Base-by-base conservation (phyloP, 495 filamentous ascomycete species). In the Friedmanniomyces simplex region DNA sequence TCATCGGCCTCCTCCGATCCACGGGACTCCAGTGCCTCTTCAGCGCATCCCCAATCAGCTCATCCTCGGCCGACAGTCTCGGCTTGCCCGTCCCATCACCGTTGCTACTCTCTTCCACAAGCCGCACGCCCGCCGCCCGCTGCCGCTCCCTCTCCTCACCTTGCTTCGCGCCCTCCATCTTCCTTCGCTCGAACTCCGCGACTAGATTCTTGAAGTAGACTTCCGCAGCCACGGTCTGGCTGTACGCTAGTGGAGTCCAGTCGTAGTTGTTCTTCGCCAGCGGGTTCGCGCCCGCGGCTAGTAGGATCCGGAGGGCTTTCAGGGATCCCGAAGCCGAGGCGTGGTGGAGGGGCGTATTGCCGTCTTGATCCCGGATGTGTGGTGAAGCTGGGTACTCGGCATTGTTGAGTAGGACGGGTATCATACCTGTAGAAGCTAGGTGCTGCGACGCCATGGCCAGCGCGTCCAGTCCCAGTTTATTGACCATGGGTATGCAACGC, bases 271-370 rank as follows among this genome's bases (percentile, higher is more conserved):
- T 94, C 63, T 68, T 75, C 46, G 75, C 80, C 48, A 79, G 73
- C 0, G 82, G 76, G 55, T 82, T 78, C 46, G 87, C 85, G 12
- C 87, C 87, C 12, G 77, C 77, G 2, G 80, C 78, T 22, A 93
- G 73, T 22, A 94, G 70, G 22, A 85, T 82, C 42, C 88, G 77
- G 50, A 91, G 69, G 2, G 86, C 82, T 57, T 87, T 82, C 37
- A 89, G 69, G 62, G 88, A 80, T 14, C 88, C 88, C 63, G 85
- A 75, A 4, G 80, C 80, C 42, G 72, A 75, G 10, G 81, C 80
- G 64, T 81, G 75, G 57, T 94, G 88, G 54, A 93, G 75, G 13
- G 87, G 82, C 21, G 86, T 91, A 64, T 91, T 90, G 12, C 88
- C 88, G 21, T 81, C 74, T 12, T 70, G 60, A 67, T 94, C 88